Base-by-base conservation (phyloP, 306 rosid genomes). In the Erythrophleum fordii region DNA sequence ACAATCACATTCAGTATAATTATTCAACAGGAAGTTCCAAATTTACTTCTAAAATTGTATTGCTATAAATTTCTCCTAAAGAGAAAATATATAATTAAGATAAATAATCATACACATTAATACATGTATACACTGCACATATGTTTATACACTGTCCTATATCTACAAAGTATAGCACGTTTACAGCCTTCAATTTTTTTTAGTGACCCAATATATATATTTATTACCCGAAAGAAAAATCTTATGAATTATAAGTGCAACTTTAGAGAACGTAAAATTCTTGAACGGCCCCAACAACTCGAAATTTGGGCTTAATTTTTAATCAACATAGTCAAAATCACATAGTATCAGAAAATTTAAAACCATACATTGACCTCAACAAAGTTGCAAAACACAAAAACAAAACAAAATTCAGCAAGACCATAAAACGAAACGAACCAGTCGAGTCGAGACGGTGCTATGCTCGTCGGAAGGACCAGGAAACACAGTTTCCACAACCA, bases 401-500 rank as follows among this genome's bases (percentile, higher is more conserved):
- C 14, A 72, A 80, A 65, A 35, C 49, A 66, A 37, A 18, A 56
- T 72, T n/a, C 65, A 1, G 28, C 6, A 70, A 20, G 58, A 60
- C 18, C 39, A 73, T 37, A 58, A 73, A 77, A 83, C 53, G 22
- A 58, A 77, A 88, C 89, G 46, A 29, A 95, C 99, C 93, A 95
- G 77, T 22, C 99, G 90, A 79, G 99, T 95, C 64, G 97, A 93
- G 70, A 93, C 89, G n/a, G 99, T 93, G 78, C 94, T 85, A 39
- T 58, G 86, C 41, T 86, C 85, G 28, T 82, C 87, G 8, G 94
- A 85, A 61, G 86, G 81, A 35, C 91, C 95, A 16, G 97, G 99
- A 67, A 83, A 88, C 4, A 93, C 72, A 25, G 97, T 95, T 88
- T 95, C 97, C 17, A 95, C 94, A 34, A 95, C 99, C 97, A 93